Evolutionary conservation across 2,329 filamentous ascomycete genomes (phyloP).

Genomic region (Microdochium trichocladiopsis): DNA sequence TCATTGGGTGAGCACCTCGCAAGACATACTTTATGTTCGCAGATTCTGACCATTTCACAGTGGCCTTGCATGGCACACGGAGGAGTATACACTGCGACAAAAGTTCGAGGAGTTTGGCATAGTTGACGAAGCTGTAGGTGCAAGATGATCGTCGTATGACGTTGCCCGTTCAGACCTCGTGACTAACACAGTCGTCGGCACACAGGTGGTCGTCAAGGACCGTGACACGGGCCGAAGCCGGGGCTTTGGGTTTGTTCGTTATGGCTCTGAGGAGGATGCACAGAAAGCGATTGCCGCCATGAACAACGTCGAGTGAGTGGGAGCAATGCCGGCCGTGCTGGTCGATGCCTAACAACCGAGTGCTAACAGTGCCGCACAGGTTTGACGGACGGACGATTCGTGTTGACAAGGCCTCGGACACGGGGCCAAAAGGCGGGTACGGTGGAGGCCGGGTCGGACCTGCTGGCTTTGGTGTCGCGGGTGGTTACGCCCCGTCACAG

Average conservation of each 20-base stretch:
- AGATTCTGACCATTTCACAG: constrained; percentile 34
- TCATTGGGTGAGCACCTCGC: constrained; percentile 68
- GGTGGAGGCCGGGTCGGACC: constrained; percentile 28
- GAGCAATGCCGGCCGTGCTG: not conserved
- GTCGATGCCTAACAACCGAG: not conserved
- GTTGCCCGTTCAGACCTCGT: not conserved
- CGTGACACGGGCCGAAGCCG: constrained; percentile 94
- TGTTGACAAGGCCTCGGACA: constrained; percentile 91
- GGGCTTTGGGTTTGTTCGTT: constrained; percentile 95
- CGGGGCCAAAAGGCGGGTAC: constrained; percentile 54
- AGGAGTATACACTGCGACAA: constrained; percentile 75
- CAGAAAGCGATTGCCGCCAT: constrained; percentile 69
- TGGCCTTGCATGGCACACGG: constrained; percentile 97
- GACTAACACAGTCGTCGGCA: not conserved
- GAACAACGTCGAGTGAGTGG: constrained; percentile 82
- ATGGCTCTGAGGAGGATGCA: constrained; percentile 67
- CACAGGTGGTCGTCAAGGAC: constrained; percentile 92
- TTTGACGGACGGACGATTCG: constrained; percentile 93
- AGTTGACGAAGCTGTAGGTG: constrained; percentile 91
- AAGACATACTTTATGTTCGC: constrained; percentile 3
- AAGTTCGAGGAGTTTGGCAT: constrained; percentile 90
- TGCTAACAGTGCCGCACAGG: constrained; percentile 34
- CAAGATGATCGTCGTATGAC: constrained; percentile 6
- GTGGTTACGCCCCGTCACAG: constrained; percentile 21
- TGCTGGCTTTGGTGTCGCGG: constrained; percentile 21